Conservation (phyloP, 2,329 filamentous ascomycete genomes). For the Coniella lustricola region DNA sequence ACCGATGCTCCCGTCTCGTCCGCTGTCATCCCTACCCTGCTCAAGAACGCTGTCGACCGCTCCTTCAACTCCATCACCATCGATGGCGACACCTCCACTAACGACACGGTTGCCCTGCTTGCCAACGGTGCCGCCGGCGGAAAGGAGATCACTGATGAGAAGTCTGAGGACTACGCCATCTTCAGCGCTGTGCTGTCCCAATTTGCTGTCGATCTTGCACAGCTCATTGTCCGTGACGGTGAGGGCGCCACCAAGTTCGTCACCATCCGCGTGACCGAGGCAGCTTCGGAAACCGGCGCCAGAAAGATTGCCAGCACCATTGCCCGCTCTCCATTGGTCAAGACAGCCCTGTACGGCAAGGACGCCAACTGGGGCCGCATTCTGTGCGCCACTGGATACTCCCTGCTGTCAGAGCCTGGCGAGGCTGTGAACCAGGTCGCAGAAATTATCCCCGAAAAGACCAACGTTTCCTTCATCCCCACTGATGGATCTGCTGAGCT, state of each 20-base stretch:
- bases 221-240: constrained; percentile 90
- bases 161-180: constrained; percentile 57
- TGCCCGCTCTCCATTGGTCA: constrained; percentile 85
- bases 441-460: constrained; percentile 61
- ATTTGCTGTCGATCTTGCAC: constrained; percentile 78
- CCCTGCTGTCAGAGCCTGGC: constrained; percentile 53
- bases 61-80: constrained; percentile 97
- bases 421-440: constrained; percentile 51
- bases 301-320: constrained; percentile 80
- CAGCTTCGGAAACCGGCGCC: constrained; percentile 61
- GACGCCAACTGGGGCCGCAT: constrained; percentile 99
- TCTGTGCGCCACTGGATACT: constrained; percentile 86
- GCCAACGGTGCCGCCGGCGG: constrained; percentile 90
- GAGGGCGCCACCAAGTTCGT: constrained; percentile 99
- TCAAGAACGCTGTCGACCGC: constrained; percentile 67
- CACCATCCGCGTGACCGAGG: constrained; percentile 76
- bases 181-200: constrained; percentile 65
- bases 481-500: constrained; percentile 70
- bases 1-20: constrained; percentile 80
- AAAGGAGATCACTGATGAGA: constrained; percentile 46
- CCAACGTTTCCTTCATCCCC: constrained; percentile 72
- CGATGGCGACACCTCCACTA: constrained; percentile 94
- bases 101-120: constrained; percentile 91
- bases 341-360: constrained; percentile 93
- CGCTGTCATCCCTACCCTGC: constrained; percentile 57